phyloP scores from a whole-genome alignment of 805 yeast species.

The Priceomyces haplophilus region DNA sequence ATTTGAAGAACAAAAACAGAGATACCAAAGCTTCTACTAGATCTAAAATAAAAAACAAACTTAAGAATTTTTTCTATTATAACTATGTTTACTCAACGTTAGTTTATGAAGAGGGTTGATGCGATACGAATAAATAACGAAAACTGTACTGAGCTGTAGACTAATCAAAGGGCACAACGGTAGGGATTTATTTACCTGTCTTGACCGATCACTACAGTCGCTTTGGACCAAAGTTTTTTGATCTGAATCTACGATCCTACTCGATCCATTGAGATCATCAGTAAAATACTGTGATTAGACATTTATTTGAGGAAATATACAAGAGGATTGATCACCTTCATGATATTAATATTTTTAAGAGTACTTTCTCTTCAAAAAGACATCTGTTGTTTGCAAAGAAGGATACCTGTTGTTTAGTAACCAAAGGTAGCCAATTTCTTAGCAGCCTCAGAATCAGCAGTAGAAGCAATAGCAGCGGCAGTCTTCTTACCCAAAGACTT shows the following conservation, averaged over 20 bases:
- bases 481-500: constrained; percentile 92
- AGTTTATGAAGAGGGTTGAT: constrained; percentile 2
- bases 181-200: no score
- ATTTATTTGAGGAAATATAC: constrained; percentile 5
- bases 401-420: constrained; percentile 59
- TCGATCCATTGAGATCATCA: neutral
- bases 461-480: constrained; percentile 78
- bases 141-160: neutral
- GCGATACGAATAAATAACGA: neutral
- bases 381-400: constrained; percentile 1
- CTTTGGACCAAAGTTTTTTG: no score
- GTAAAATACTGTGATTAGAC: constrained; percentile 4
- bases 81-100: constrained; percentile 1
- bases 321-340: constrained; percentile 4
- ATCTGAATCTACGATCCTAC: no score
- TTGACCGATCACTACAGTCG: no score
- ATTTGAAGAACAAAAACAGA: neutral
- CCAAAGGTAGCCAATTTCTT: constrained; percentile 95
- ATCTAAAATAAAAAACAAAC: neutral
- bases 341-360: constrained; percentile 3
- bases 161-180: neutral
- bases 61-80: constrained; percentile 2
- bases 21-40: neutral
- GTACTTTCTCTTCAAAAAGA: constrained; percentile 1
- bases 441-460: constrained; percentile 88